These are phyloP conservation scores for Clavispora asparagi DNA, from an alignment of 805 yeast genomes.

Conservation along the genomic window DNA sequence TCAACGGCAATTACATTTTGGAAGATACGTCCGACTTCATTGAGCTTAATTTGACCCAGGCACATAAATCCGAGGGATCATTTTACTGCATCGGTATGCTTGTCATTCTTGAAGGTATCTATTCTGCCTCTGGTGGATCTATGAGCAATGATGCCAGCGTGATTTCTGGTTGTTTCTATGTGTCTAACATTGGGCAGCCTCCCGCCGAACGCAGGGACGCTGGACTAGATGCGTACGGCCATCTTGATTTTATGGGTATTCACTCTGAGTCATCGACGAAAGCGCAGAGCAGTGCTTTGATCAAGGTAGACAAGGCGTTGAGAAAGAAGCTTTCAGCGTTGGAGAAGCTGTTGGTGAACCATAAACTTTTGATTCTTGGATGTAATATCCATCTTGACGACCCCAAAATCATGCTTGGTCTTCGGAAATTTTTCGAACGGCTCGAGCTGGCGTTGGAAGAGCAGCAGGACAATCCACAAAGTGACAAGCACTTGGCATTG, in stretches of 20 bases:
- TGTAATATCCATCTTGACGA: slow-evolving; percentile 67
- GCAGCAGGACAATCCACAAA: slow-evolving; percentile 27
- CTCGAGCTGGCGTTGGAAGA: slow-evolving; percentile 37
- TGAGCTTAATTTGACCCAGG: slow-evolving; percentile 58
- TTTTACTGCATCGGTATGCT: slow-evolving; percentile 74
- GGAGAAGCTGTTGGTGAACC: slow-evolving; percentile 53
- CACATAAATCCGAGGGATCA: slow-evolving; percentile 57
- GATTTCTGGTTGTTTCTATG: slow-evolving; percentile 55
- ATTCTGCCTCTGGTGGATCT: slow-evolving; percentile 56
- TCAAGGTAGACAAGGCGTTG: slow-evolving; percentile 59
- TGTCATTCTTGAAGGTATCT: slow-evolving; percentile 80
- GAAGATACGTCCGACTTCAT: slow-evolving; percentile 80
- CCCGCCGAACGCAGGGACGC: slow-evolving; percentile 72
- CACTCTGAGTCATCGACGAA: slow-evolving; percentile 23
- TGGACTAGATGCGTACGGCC: slow-evolving; percentile 69
- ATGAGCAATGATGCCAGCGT: slow-evolving; percentile 23
- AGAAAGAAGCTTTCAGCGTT: slow-evolving; percentile 48
- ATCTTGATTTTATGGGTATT: slow-evolving; percentile 60
- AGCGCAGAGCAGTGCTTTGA: slow-evolving; percentile 11
- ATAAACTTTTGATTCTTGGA: slow-evolving; percentile 68
- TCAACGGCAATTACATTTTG: slow-evolving; percentile 64
- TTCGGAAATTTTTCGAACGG: slow-evolving; percentile 55
- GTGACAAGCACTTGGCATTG: slow-evolving; percentile 50
- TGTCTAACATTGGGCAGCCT: slow-evolving; percentile 77
- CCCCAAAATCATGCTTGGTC: slow-evolving; percentile 50